Evolutionary conservation across 192 early-diverging fungal genomes (phyloP), one percentile per base, ranked within the genome.

Genomic region (Chytriomyces hyalinus): DNA sequence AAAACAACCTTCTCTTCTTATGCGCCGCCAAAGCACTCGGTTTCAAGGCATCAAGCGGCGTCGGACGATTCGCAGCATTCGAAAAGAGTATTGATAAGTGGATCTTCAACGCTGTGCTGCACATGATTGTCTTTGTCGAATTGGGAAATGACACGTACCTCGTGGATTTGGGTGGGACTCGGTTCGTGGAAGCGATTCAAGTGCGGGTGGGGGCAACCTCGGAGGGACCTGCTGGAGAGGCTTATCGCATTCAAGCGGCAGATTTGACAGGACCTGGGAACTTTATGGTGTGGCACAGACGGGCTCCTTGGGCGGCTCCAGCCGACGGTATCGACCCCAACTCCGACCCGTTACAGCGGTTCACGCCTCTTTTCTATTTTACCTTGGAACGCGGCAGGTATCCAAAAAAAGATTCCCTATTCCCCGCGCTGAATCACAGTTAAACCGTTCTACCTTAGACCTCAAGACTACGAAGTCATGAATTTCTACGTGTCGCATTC

Each of bases 301-400:
- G 69, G 7, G 69, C 69, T 22, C 10, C 17, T 3, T n/a, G 69
- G 20, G 69, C 49, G n/a, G 49, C 69, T 7, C 44, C 26, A 11
- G 69, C 69, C 8, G 69, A 53, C 57, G 69, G 69, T 70, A 48
- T 70, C 11, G 69, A 70, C 26, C 69, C 50, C n/a, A 57, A 57
- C n/a, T 36, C 36, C 2, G 69, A 57, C 20, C 9, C 7, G 49
- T 36, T 36, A 36, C 36, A 36, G 36, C 36, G 36, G 36, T 70
- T 53, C 28, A 8, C 7, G 8, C 10, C 47, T 10, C 8, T 53
- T 48, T 70, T 53, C 43, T 70, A 70, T 70, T 70, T 45, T 28
- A 70, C 69, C 22, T 17, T 10, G 3, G 67, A 68, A 26, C 10
- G 47, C 36, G 36, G 48, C 47, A 26, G 67, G 67, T 68, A 26